Evolutionary conservation across 2,329 filamentous ascomycete species (phyloP).

Genomic region (Penicillium sp.): DNA sequence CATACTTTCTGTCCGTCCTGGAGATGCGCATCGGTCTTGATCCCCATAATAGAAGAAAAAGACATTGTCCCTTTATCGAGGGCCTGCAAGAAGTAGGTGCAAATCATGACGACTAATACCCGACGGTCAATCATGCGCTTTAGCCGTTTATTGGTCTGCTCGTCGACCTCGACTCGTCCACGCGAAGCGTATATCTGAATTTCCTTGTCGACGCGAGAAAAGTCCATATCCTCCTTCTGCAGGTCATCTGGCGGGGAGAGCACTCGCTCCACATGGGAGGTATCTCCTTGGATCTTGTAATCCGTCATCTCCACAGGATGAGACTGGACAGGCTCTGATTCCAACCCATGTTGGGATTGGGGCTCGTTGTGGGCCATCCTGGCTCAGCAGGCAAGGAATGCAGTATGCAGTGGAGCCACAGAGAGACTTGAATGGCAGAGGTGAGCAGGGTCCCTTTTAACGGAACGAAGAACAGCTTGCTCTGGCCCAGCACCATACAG

Average conservation of each 20-base stretch:
- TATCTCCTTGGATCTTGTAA: constrained; percentile 28
- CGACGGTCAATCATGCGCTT: constrained; percentile 16
- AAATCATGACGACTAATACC: constrained; percentile 14
- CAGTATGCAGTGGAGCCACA: too few species aligned
- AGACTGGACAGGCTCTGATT: constrained; percentile 5
- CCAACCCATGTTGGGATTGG: constrained; percentile 12
- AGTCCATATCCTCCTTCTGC: constrained; percentile 56
- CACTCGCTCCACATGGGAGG: constrained; percentile 51
- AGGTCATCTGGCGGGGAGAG: constrained; percentile 45
- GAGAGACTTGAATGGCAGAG: too few species aligned
- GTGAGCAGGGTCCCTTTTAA: too few species aligned
- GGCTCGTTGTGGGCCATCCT: constrained; percentile 12
- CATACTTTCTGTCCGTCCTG: constrained; percentile 15
- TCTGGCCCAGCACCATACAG: too few species aligned
- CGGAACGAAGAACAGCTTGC: too few species aligned
- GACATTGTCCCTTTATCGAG: constrained; percentile 19
- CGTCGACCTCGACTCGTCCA: constrained; percentile 41
- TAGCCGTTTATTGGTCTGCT: constrained; percentile 11
- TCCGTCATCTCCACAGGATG: constrained; percentile 13
- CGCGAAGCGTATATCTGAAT: constrained; percentile 65
- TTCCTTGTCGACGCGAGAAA: constrained; percentile 64
- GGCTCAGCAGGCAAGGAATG: too few species aligned
- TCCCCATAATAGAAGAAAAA: constrained; percentile 17
- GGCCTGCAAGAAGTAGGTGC: constrained; percentile 15
- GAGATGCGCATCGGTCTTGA: constrained; percentile 11